These are phyloP conservation scores for Tulasnella sp. DNA, from an alignment of 768 basidiomycete genomes.

Conservation along the genomic window DNA sequence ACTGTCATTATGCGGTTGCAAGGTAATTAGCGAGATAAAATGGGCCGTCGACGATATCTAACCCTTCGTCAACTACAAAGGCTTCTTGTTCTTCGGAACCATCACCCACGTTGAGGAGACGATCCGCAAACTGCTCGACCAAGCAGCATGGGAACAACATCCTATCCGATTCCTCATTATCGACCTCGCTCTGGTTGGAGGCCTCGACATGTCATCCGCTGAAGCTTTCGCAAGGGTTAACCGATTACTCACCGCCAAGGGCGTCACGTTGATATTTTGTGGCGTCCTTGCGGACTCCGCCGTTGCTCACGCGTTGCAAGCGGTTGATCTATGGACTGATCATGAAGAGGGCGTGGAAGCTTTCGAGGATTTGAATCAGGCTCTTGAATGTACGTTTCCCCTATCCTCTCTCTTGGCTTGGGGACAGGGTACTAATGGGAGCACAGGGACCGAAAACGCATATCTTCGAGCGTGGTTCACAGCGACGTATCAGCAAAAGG, in stretches of 20 bases:
- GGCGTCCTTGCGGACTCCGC: conserved; percentile 58
- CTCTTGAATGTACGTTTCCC: conserved; percentile 71
- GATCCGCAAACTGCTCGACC: conserved; percentile 66
- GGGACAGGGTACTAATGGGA: background rate
- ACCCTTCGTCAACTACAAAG: conserved; percentile 30
- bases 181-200: conserved; percentile 76
- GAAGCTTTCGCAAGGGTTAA: conserved; percentile 93
- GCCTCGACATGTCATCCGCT: conserved; percentile 90
- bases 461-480: conserved; percentile 74
- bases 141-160: conserved; percentile 57
- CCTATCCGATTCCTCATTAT: conserved; percentile 87
- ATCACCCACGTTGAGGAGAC: conserved; percentile 84
- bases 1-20: conserved; percentile 83
- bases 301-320: conserved; percentile 63
- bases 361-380: conserved; percentile 76
- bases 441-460: conserved; percentile 80
- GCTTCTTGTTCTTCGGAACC: conserved; percentile 89
- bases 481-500: conserved; percentile 43
- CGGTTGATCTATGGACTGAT: conserved; percentile 63
- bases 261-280: conserved; percentile 83
- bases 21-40: conserved; percentile 36
- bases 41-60: background rate
- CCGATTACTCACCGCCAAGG: conserved; percentile 62
- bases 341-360: conserved; percentile 71
- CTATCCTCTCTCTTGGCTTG: background rate